Evolutionary conservation across 2,329 filamentous ascomycete species (phyloP), one percentile per base, ranked within the genome.

Genomic region (Fusarium nygamai): DNA sequence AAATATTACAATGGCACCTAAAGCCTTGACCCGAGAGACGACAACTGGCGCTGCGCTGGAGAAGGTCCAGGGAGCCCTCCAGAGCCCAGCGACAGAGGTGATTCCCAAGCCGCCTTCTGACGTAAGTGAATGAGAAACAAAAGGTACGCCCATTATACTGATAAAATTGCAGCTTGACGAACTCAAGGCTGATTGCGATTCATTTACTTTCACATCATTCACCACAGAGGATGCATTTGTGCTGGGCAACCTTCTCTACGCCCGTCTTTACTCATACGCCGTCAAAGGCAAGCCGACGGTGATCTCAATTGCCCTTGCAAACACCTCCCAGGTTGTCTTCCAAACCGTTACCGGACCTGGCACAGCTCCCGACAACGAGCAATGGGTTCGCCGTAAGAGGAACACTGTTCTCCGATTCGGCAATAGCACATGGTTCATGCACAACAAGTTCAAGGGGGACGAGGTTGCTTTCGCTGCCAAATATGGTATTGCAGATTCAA

Each of bases 391-490:
- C 43, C 86, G 93, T 39, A 96, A 96, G 86, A 85, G 91, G 20
- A 90, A 90, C 67, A 92, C 92, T 0, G 93, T 94, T 12, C 83
- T 94, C 60, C 85, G 93, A 16, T 96, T 90, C 83, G 93, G 93
- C 0, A 83, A 86, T 69, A 92, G 88, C 72, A 92, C 91, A 8
- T 95, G 92, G 92, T 88, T 90, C 67, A 89, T 94, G 89, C 86
- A 89, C 71, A 89, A 90, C 81, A 93, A 93, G 84, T 91, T 91
- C 73, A 80, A 78, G 3, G 89, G 89, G 17, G 88, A 94, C 71
- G 92, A 94, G 83, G 84, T 80, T 31, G 85, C 83, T 6, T 95
- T 96, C 81, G 86, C 87, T 24, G 85, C 86, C 38, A 92, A 92
- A 80, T 93, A 89, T 78, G 90, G 87, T 39, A 84, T 95, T 78